A percentile compares a stretch with the other conserved stretches of the same genome.
Evolutionary conservation across 1,284 basidiomycete genomes (phyloP).

Genomic region (Sanghuangporus baumii): DNA sequence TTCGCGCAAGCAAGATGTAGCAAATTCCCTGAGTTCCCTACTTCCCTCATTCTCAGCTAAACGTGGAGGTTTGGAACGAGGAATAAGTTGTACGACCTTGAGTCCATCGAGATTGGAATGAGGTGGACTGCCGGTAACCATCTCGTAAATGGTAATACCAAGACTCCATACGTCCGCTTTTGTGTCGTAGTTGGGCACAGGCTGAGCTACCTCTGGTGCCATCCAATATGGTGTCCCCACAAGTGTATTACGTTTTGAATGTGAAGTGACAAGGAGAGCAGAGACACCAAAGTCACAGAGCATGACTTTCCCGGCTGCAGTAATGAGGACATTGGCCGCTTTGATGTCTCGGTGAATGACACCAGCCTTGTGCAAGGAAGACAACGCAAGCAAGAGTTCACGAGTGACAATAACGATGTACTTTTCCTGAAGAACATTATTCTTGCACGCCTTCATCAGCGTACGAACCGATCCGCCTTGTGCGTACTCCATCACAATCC

Average conservation of each 20-base stretch:
- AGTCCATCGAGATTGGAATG: constrained; percentile 79
- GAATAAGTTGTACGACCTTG: constrained; percentile 89
- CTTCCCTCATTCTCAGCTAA: constrained; percentile 75
- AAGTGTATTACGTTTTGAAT: constrained; percentile 90
- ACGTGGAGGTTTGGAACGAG: constrained; percentile 80
- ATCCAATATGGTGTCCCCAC: constrained; percentile 99
- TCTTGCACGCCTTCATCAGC: constrained; percentile 79
- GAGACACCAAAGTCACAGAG: constrained; percentile 98
- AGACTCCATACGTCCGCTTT: constrained; percentile 97
- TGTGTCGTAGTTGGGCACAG: constrained; percentile 84
- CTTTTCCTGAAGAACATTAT: constrained; percentile 83
- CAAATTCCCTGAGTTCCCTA: constrained; percentile 86
- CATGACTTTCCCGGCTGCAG: constrained; percentile 82
- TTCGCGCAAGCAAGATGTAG: constrained; percentile 81
- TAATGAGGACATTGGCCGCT: constrained; percentile 92
- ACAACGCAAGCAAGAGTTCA: constrained; percentile 83
- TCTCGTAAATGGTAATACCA: constrained; percentile 93
- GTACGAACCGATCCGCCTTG: constrained; percentile 93
- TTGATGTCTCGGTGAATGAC: constrained; percentile 98
- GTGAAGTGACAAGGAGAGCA: constrained; percentile 80
- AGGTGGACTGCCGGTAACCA: constrained; percentile 91
- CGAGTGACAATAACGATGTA: constrained; percentile 86
- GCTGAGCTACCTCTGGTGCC: constrained; percentile 95
- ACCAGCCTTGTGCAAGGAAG: constrained; percentile 87
- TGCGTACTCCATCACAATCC: constrained; percentile 99